phyloP scores from a whole-genome alignment of 2,329 filamentous ascomycete species.

The Pyricularia grisea region DNA sequence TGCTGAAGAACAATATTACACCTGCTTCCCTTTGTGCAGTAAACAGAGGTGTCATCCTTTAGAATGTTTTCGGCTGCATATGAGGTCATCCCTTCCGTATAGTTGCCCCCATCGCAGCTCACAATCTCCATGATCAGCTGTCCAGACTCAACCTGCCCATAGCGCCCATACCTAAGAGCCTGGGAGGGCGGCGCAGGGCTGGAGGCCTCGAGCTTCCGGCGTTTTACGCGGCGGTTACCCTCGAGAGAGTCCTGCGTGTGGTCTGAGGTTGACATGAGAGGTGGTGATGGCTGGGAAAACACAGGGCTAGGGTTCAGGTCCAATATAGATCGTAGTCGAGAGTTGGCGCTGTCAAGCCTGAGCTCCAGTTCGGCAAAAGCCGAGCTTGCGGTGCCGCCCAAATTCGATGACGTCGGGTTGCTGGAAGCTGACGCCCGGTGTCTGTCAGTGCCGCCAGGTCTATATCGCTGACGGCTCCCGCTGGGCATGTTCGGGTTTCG shows the following conservation, averaged over 20 bases:
- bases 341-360: conserved; percentile 31
- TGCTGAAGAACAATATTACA: conserved; percentile 85
- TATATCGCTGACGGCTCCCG: conserved; percentile 11
- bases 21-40: conserved; percentile 78
- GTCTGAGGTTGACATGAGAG: conserved; percentile 20
- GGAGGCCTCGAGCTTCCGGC: conserved; percentile 56
- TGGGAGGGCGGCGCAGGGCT: conserved; percentile 36
- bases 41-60: conserved; percentile 72
- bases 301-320: conserved; percentile 18
- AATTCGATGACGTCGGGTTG: conserved; percentile 3
- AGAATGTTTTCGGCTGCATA: conserved; percentile 76
- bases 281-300: conserved; percentile 20
- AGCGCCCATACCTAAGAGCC: conserved; percentile 72
- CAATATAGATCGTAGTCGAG: conserved; percentile 32
- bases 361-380: conserved; percentile 28
- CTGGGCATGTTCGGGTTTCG: conserved; percentile 16
- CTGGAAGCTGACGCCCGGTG: conserved; percentile 12
- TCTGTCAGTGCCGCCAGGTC: conserved; percentile 12
- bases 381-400: conserved; percentile 5
- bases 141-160: conserved; percentile 79
- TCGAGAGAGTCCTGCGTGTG: conserved; percentile 28
- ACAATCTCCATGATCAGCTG: conserved; percentile 77
- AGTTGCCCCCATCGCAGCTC: conserved; percentile 77
- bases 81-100: conserved; percentile 42
- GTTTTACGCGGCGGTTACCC: conserved; percentile 48